phyloP scores from a whole-genome alignment of 2,329 filamentous ascomycete species.

The Bipolaris victoriae region DNA sequence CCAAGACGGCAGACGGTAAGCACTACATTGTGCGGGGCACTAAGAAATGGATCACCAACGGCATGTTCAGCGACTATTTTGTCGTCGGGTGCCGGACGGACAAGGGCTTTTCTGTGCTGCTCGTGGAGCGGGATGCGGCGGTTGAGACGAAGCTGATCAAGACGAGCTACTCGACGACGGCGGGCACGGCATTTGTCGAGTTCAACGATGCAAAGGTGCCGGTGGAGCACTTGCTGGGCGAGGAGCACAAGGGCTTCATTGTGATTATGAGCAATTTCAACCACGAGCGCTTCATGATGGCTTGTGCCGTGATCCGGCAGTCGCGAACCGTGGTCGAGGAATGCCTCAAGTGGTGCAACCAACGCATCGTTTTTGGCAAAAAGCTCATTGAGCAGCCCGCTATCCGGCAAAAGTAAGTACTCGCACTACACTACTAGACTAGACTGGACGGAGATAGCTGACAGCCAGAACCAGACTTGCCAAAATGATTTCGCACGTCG shows the following conservation, averaged over 20 bases:
- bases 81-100: slow-evolving; percentile 79
- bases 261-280: slow-evolving; percentile 90
- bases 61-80: slow-evolving; percentile 82
- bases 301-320: slow-evolving; percentile 67
- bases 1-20: slow-evolving; percentile 48
- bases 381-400: slow-evolving; percentile 82
- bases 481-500: slow-evolving; percentile 82
- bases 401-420: slow-evolving; percentile 73
- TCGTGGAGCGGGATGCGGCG: slow-evolving; percentile 75
- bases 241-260: slow-evolving; percentile 84
- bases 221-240: slow-evolving; percentile 75
- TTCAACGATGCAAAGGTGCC: slow-evolving; percentile 89
- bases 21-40: slow-evolving; percentile 69
- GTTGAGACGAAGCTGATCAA: slow-evolving; percentile 80
- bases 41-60: slow-evolving; percentile 90
- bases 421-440: too few relatives aligned
- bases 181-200: slow-evolving; percentile 79
- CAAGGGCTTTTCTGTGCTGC: slow-evolving; percentile 77
- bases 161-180: slow-evolving; percentile 79
- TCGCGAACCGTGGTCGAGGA: slow-evolving; percentile 77
- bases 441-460: background rate
- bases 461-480: slow-evolving; percentile 63
- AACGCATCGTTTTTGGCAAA: slow-evolving; percentile 83
- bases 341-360: slow-evolving; percentile 86
- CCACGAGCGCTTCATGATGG: slow-evolving; percentile 82